A percentile compares a stretch with the other conserved stretches of the same genome.
Conservation (phyloP, 2,329 filamentous ascomycete genomes). For the Malbranchea cinnamomea region DNA sequence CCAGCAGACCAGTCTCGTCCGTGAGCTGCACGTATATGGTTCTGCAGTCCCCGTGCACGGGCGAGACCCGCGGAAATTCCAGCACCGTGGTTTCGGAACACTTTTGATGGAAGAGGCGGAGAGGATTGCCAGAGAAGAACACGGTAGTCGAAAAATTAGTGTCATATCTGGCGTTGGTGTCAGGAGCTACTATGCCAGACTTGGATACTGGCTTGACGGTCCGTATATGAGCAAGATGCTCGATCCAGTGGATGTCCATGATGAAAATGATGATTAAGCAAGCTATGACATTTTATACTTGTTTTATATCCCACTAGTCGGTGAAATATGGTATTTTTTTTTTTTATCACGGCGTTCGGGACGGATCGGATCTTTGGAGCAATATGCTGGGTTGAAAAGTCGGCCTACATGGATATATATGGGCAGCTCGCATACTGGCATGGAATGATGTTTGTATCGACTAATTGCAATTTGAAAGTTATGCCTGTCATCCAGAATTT, state of each 20-base stretch:
- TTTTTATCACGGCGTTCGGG: too few species aligned
- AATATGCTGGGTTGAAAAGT: too few species aligned
- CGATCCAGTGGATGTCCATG: conserved; percentile 26
- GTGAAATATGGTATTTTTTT: too few species aligned
- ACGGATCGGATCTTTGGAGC: too few species aligned
- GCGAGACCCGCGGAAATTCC: conserved; percentile 88
- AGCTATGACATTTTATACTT: too few species aligned
- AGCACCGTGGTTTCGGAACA: conserved; percentile 95
- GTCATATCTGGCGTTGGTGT: conserved; percentile 98
- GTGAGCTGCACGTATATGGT: conserved; percentile 93
- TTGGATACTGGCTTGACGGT: conserved; percentile 88
- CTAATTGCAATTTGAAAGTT: too few species aligned
- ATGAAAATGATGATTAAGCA: too few species aligned
- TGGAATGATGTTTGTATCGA: too few species aligned
- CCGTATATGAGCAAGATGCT: conserved; percentile 53
- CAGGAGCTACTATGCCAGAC: conserved; percentile 80
- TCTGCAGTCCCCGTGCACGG: conserved; percentile 96
- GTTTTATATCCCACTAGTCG: too few species aligned
- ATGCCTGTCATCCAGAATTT: too few species aligned
- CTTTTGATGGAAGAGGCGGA: conserved; percentile 96
- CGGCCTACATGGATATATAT: too few species aligned
- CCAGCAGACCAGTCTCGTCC: conserved; percentile 80
- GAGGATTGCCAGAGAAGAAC: conserved; percentile 84
- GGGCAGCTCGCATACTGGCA: too few species aligned
- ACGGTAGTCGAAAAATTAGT: conserved; percentile 84